Conservation (phyloP, 106 monocot species). For the Acanthochlamys bracteata region DNA sequence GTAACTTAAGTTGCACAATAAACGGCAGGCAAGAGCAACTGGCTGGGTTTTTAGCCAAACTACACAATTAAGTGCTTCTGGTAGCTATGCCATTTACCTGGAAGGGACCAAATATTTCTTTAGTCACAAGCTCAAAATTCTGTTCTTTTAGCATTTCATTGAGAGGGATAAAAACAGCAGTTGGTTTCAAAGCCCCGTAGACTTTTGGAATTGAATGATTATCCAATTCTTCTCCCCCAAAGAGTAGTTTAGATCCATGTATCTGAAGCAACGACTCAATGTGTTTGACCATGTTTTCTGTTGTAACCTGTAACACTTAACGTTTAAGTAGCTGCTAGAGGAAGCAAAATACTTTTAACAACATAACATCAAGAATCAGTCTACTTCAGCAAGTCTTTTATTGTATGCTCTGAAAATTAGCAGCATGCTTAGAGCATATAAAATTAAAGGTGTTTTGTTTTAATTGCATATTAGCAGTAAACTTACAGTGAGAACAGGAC, state of each 20-base stretch:
- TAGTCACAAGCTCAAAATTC: constrained; percentile 81
- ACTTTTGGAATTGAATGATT: constrained; percentile 87
- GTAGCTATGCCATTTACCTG: constrained; percentile 45
- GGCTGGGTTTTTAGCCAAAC: too few relatives aligned
- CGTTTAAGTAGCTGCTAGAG: too few relatives aligned
- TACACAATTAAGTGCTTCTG: neutral
- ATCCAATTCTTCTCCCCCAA: constrained; percentile 74
- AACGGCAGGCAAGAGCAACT: too few relatives aligned
- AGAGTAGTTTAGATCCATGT: constrained; percentile 83
- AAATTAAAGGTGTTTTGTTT: too few relatives aligned
- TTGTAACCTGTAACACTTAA: constrained; percentile 62
- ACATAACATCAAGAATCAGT: neutral
- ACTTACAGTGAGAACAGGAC: constrained; percentile 97
- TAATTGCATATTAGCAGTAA: neutral
- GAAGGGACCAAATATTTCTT: constrained; percentile 95
- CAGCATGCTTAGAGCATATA: too few relatives aligned
- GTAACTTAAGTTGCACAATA: too few relatives aligned
- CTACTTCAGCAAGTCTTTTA: neutral
- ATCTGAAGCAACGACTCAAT: constrained; percentile 68
- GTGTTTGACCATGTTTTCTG: constrained; percentile 75
- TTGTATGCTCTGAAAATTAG: too few relatives aligned
- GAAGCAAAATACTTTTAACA: too few relatives aligned
- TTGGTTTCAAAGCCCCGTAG: constrained; percentile 89
- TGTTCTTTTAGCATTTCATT: constrained; percentile 58
- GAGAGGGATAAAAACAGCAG: constrained; percentile 84